Conservation (phyloP, 306 rosid genomes). For the Lathyrus aphaca region DNA sequence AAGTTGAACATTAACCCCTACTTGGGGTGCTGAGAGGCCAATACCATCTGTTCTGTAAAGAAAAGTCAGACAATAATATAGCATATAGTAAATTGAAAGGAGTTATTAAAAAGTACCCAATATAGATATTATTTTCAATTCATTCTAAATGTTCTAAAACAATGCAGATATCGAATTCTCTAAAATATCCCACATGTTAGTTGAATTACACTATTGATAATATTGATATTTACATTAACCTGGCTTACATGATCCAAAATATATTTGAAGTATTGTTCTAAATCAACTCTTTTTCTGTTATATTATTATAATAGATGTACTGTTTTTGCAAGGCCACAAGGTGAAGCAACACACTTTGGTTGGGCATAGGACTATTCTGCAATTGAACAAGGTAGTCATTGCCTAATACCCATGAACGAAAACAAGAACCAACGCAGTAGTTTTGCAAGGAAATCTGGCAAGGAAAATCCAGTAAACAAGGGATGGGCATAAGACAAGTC, state of each 20-base stretch:
- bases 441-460: too few species aligned
- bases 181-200: background rate
- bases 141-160: conserved; percentile 2
- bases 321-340: background rate
- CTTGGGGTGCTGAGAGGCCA: conserved; percentile 97
- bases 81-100: conserved; percentile 50
- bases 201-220: conserved; percentile 13
- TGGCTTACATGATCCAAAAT: background rate
- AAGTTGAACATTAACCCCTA: conserved; percentile 85
- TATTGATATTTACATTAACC: background rate
- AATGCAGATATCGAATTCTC: background rate
- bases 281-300: background rate
- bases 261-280: conserved; percentile 4
- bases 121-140: background rate
- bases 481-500: too few species aligned
- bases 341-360: background rate
- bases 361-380: background rate
- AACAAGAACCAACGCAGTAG: background rate
- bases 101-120: conserved; percentile 39
- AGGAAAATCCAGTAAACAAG: too few species aligned
- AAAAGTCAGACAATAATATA: conserved; percentile 56
- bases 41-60: conserved; percentile 85
- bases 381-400: conserved; percentile 3
- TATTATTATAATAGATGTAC: background rate
- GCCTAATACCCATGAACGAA: background rate